Base-by-base conservation (phyloP, 2,329 filamentous ascomycete species). In the Fusarium mexicanum region DNA sequence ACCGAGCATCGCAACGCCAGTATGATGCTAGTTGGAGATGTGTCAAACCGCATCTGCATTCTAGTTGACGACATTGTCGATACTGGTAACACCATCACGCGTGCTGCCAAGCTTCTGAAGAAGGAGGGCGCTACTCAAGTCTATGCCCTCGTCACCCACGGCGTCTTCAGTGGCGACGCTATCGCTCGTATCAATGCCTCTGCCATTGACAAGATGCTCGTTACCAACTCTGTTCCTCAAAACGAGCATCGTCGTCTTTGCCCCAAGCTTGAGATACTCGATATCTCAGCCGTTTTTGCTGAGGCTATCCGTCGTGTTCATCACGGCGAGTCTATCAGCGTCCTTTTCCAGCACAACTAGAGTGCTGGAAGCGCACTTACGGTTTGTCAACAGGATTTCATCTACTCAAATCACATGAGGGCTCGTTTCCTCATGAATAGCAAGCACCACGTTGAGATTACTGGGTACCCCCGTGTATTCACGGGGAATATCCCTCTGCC, bases 271-370 rank as follows among this genome's bases (percentile, higher is more conserved):
- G 95, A 98, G 82, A 93, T 98, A 57, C 86, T 99, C 71, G 96
- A 98, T 80, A 83, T 98, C 69, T 94, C 94, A 61, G 92, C 94
- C 76, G 92, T 98, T 67, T 98, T 98, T 82, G 95, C 94, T 68
- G 96, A 98, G 88, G 94, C 96, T 58, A 98, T 98, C 77, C 93
- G 96, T 73, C 91, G 96, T 72, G 96, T 98, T 67, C 96, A 99
- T 84, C 95, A 98, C 83, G 96, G 96, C 79, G 96, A 99, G 86
- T 98, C 94, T 80, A 98, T 99, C 84, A 98, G 95, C 82, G 94
- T 96, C 70, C 88, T 99, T 59, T 99, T 99, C 74, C 82, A 84
- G 76, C 81, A 83, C 74, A 79, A 77, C 64, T 78, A 67, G 71
- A 51, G 35, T 63, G 46, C 47, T 33, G 55, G 40, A 48, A 50